These are phyloP conservation scores for Trichophyton mentagrophytes DNA, from an alignment of 2,329 filamentous ascomycete species.

Conservation along the genomic window DNA sequence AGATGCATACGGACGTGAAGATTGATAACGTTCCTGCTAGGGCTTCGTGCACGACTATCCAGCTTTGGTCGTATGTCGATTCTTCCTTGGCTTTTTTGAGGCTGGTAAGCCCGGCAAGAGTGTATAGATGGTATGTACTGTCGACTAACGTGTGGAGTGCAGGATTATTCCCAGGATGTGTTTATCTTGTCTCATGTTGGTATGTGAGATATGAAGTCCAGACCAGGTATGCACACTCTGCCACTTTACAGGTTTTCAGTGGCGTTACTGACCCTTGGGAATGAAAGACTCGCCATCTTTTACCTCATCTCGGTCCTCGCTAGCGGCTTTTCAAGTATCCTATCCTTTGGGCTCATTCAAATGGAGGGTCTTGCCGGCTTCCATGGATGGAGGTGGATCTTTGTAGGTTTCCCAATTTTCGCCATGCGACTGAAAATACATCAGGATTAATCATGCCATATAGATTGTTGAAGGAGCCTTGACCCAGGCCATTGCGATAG, in stretches of 20 bases:
- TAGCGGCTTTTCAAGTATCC: slow-evolving; percentile 18
- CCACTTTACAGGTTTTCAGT: neutral
- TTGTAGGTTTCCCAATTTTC: slow-evolving; percentile 3
- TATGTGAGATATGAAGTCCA: slow-evolving; percentile 51
- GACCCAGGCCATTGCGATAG: slow-evolving; percentile 41
- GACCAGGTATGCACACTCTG: slow-evolving; percentile 47
- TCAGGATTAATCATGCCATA: neutral
- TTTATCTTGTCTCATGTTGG: slow-evolving; percentile 35
- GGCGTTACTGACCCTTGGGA: neutral
- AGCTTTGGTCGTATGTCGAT: slow-evolving; percentile 28
- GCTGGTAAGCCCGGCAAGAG: slow-evolving; percentile 20
- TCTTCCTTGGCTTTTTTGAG: slow-evolving; percentile 35
- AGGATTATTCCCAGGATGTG: slow-evolving; percentile 33
- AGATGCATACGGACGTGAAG: neutral
- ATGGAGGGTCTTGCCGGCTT: slow-evolving; percentile 19
- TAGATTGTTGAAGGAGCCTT: slow-evolving; percentile 34
- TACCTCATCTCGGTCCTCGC: slow-evolving; percentile 7
- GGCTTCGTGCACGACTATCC: slow-evolving; percentile 21
- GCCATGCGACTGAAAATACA: neutral
- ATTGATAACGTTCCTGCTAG: neutral
- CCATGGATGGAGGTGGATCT: slow-evolving; percentile 28
- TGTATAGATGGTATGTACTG: neutral
- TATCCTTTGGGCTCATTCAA: slow-evolving; percentile 26
- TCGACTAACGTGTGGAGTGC: slow-evolving; percentile 1
- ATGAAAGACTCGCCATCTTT: slow-evolving; percentile 9